phyloP scores from a whole-genome alignment of 1,139 yeast genomes.

The Taiozyma sp. region DNA sequence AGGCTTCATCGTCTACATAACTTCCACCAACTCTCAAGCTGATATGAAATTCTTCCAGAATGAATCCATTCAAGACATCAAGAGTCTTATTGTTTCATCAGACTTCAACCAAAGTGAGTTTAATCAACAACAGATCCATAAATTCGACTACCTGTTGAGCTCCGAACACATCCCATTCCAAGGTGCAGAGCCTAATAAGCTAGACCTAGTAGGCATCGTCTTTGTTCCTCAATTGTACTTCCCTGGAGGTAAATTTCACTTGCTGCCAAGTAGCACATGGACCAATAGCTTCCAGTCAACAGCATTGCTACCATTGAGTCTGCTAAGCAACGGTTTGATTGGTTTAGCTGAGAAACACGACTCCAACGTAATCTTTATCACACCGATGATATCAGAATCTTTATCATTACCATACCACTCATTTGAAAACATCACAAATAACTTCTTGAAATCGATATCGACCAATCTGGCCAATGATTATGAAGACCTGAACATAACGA shows the following conservation, averaged over 20 bases:
- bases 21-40: constrained; percentile 54
- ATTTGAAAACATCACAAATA: constrained; percentile 42
- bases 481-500: constrained; percentile 30
- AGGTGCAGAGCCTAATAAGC: constrained; percentile 42
- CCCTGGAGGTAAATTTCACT: constrained; percentile 68
- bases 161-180: constrained; percentile 31
- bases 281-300: constrained; percentile 42
- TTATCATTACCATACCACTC: constrained; percentile 45
- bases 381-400: constrained; percentile 40
- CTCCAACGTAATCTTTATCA: constrained; percentile 40
- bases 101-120: constrained; percentile 34
- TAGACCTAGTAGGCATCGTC: constrained; percentile 52
- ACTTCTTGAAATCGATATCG: constrained; percentile 34
- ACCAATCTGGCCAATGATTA: constrained; percentile 35
- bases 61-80: constrained; percentile 50
- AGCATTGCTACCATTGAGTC: constrained; percentile 41
- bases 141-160: constrained; percentile 34
- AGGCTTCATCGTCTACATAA: constrained; percentile 77
- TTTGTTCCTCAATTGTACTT: constrained; percentile 62
- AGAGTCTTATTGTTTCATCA: constrained; percentile 46
- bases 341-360: constrained; percentile 46
- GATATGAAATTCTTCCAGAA: constrained; percentile 57
- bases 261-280: constrained; percentile 52
- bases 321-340: constrained; percentile 55
- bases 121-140: constrained; percentile 33